These are phyloP conservation scores for Penicillium argentinense DNA, from an alignment of 495 filamentous ascomycete genomes.

Conservation along the genomic window DNA sequence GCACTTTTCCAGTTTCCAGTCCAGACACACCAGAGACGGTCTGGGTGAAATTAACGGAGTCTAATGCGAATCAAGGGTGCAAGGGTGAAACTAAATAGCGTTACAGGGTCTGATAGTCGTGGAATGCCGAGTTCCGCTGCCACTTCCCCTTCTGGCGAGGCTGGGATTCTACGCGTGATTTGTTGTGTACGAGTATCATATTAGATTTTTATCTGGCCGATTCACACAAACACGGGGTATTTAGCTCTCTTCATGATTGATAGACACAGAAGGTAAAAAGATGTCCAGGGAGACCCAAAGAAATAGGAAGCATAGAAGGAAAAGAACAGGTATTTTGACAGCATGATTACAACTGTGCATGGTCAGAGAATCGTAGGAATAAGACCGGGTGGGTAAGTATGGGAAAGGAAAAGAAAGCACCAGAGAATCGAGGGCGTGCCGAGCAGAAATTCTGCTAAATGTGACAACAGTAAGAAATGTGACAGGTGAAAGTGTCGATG, in stretches of 20 bases:
- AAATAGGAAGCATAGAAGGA: not conserved
- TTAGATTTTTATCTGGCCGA: not conserved
- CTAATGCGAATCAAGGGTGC: constrained; percentile 11
- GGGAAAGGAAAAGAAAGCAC: not conserved
- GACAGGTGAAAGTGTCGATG: not conserved
- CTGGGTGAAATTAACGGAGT: constrained; percentile 1
- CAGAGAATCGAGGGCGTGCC: not conserved
- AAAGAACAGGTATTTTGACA: not conserved
- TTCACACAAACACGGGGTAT: not conserved
- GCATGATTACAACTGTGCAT: not conserved
- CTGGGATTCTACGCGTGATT: not conserved
- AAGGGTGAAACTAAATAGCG: constrained; percentile 1
- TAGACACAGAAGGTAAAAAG: not conserved
- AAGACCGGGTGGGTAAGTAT: not conserved
- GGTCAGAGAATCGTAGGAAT: not conserved
- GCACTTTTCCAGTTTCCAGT: no score
- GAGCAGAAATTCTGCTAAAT: not conserved
- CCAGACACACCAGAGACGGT: not conserved
- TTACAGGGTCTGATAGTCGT: constrained; percentile 6
- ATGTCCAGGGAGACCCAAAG: not conserved
- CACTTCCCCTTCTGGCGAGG: constrained; percentile 5
- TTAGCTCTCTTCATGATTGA: not conserved
- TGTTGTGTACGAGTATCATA: not conserved
- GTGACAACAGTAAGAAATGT: not conserved
- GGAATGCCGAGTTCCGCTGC: constrained; percentile 23